A percentile compares a stretch with the other conserved stretches of the same genome.
Conservation (phyloP, 2,329 filamentous ascomycete genomes). For the Xylariaceae sp. region DNA sequence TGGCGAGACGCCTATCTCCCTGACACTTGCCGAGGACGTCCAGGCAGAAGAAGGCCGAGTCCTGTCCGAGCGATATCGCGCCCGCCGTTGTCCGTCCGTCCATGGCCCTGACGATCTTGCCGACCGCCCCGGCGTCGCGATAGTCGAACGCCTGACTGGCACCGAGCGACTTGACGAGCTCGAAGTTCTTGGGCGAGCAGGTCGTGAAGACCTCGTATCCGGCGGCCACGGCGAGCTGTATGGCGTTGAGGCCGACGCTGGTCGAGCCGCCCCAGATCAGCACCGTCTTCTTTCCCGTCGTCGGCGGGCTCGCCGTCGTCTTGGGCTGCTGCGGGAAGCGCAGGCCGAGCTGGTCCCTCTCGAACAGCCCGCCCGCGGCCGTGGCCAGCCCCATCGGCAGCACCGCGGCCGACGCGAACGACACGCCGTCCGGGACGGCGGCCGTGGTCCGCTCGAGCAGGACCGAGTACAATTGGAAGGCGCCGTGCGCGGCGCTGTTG, state of each 20-base stretch:
- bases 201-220: conserved; percentile 8
- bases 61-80: conserved; percentile 3
- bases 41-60: neutral
- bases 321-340: conserved; percentile 10
- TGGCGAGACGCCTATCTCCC: too few relatives aligned
- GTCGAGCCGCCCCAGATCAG: conserved; percentile 21
- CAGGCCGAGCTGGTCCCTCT: conserved; percentile 2
- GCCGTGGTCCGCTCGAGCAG: conserved; percentile 2
- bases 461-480: conserved; percentile 4
- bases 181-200: conserved; percentile 4
- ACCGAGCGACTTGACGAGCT: conserved; percentile 5
- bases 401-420: conserved; percentile 3
- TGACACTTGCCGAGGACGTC: neutral
- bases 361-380: conserved; percentile 1
- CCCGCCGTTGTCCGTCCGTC: conserved; percentile 2
- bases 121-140: conserved; percentile 1
- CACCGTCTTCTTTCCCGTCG: too few relatives aligned
- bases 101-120: conserved; percentile 1
- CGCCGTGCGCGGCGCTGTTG: conserved; percentile 3
- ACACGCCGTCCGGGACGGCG: conserved; percentile 2
- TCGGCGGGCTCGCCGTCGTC: neutral
- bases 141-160: conserved; percentile 6
- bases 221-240: conserved; percentile 6
- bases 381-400: conserved; percentile 3
- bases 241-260: conserved; percentile 6